Conservation (phyloP, 1,139 yeast genomes). For the Pichiaceae sp. region DNA sequence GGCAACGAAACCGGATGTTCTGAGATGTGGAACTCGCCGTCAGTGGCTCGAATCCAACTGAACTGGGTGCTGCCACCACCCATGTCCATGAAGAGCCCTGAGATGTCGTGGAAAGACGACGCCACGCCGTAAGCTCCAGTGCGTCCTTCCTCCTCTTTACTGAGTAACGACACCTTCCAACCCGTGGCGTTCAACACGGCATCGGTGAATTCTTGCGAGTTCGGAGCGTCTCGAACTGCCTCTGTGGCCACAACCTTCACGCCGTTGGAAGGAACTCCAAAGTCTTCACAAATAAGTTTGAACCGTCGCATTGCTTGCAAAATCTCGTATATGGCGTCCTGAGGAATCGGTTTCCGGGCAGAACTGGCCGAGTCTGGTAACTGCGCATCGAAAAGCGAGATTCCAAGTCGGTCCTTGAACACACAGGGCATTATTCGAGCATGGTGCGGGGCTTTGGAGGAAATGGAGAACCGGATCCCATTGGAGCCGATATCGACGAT, state of each 20-base stretch:
- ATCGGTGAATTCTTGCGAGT: slow-evolving; percentile 44
- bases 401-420: slow-evolving; percentile 59
- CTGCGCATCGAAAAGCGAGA: slow-evolving; percentile 55
- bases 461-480: slow-evolving; percentile 58
- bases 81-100: slow-evolving; percentile 57
- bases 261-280: slow-evolving; percentile 50
- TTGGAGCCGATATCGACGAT: slow-evolving; percentile 65
- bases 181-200: slow-evolving; percentile 46
- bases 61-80: slow-evolving; percentile 61
- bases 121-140: slow-evolving; percentile 64
- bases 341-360: slow-evolving; percentile 44
- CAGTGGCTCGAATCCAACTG: slow-evolving; percentile 51
- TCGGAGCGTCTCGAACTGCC: slow-evolving; percentile 57
- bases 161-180: slow-evolving; percentile 50
- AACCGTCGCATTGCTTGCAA: slow-evolving; percentile 53
- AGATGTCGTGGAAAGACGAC: slow-evolving; percentile 51
- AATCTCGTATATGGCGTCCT: slow-evolving; percentile 45
- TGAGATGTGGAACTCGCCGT: slow-evolving; percentile 47
- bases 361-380: slow-evolving; percentile 25
- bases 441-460: slow-evolving; percentile 54
- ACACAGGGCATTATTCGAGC: slow-evolving; percentile 66
- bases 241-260: slow-evolving; percentile 61
- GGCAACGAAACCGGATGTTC: slow-evolving; percentile 52
- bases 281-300: slow-evolving; percentile 55
- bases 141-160: slow-evolving; percentile 52